Percentiles rank a stretch among this genome's conserved stretches.
These are phyloP conservation scores for Verbena officinalis DNA, from an alignment of 257 asterid species.

Conservation along the genomic window DNA sequence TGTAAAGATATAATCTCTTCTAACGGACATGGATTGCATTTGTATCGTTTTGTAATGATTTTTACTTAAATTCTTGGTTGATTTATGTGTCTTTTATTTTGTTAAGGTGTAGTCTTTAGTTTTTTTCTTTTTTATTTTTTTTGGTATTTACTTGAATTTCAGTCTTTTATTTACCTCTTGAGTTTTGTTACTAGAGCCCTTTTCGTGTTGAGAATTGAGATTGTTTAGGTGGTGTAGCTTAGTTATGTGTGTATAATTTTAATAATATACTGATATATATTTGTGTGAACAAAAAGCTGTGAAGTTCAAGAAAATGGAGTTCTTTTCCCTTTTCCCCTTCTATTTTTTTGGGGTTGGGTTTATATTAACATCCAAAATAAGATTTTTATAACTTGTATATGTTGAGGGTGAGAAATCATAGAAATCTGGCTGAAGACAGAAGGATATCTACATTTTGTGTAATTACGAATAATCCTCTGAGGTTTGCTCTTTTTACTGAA, in stretches of 20 bases:
- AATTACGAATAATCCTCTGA: no score
- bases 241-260: slow-evolving; percentile 6
- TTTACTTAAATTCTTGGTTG: not conserved
- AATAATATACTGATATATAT: slow-evolving; percentile 10
- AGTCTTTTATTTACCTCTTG: slow-evolving; percentile 2
- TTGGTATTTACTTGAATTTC: slow-evolving; percentile 1
- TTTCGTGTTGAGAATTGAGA: no score
- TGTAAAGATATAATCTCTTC: slow-evolving; percentile 8
- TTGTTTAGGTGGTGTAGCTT: slow-evolving; percentile 13
- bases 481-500: no score
- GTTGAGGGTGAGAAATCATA: slow-evolving; percentile 12
- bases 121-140: not conserved
- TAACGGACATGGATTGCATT: no score
- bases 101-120: not conserved
- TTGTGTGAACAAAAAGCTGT: slow-evolving; percentile 5
- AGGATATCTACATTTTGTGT: slow-evolving; percentile 14
- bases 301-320: slow-evolving; percentile 23
- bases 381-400: slow-evolving; percentile 14
- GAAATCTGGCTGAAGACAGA: not conserved
- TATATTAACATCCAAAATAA: slow-evolving; percentile 14
- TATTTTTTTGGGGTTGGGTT: not conserved
- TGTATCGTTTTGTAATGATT: not conserved
- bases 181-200: slow-evolving; percentile 21
- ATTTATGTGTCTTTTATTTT: not conserved
- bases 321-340: not conserved